Conservation (phyloP, 306 rosid species). For the Prunus dulcis region DNA sequence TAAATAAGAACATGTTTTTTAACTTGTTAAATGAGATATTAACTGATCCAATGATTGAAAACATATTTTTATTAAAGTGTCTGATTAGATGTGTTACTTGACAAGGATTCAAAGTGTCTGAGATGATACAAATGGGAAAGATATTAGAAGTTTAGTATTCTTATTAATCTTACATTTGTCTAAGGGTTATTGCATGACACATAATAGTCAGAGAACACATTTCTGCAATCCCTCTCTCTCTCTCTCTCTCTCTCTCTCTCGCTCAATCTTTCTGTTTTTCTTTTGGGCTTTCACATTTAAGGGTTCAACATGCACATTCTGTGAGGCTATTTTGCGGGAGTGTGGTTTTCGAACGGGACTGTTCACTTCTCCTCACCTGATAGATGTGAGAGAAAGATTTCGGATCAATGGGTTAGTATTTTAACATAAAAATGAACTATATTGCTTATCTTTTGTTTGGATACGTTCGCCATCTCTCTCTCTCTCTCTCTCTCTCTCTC, state of each 20-base stretch:
- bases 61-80: background rate
- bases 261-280: background rate
- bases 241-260: background rate
- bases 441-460: background rate
- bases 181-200: background rate
- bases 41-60: background rate
- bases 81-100: background rate
- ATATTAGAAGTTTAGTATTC: background rate
- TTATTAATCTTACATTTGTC: background rate
- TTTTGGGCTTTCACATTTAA: slow-evolving; percentile 2
- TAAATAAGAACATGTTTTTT: background rate
- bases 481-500: slow-evolving; percentile 1
- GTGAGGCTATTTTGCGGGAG: slow-evolving; percentile 67
- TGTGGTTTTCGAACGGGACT: slow-evolving; percentile 74
- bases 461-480: background rate
- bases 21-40: background rate
- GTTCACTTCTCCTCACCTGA: slow-evolving; percentile 68
- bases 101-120: background rate
- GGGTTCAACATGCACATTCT: slow-evolving; percentile 73
- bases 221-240: background rate
- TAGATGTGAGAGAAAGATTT: slow-evolving; percentile 64
- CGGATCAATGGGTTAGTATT: slow-evolving; percentile 64
- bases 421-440: background rate
- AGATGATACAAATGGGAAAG: background rate
- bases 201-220: background rate